Evolutionary conservation across 495 filamentous ascomycete species (phyloP).

Genomic region (Penicillium roqueforti): DNA sequence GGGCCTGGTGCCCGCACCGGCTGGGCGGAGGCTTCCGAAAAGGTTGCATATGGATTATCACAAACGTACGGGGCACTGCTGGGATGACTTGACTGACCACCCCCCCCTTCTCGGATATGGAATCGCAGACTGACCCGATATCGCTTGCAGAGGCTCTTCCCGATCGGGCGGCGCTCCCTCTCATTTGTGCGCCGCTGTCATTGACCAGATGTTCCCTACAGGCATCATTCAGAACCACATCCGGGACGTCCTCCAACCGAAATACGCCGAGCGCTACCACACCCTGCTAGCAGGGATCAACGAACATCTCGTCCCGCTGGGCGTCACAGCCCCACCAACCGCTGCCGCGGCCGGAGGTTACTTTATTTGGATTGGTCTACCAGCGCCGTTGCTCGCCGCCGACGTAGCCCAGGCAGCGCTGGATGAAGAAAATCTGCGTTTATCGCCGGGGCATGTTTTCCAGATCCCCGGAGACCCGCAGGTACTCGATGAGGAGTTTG

Average conservation of each 20-base stretch:
- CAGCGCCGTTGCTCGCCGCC: constrained; percentile 43
- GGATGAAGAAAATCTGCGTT: constrained; percentile 55
- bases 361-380: constrained; percentile 74
- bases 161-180: constrained; percentile 73
- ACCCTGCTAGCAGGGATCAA: constrained; percentile 51
- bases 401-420: constrained; percentile 53
- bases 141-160: constrained; percentile 52
- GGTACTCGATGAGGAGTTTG: constrained; percentile 42
- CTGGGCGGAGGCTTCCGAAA: constrained; percentile 72
- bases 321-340: constrained; percentile 45
- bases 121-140: constrained; percentile 5
- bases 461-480: constrained; percentile 56
- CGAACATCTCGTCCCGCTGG: constrained; percentile 54
- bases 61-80: constrained; percentile 50
- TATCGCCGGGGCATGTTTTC: constrained; percentile 64
- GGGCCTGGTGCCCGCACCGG: constrained; percentile 75
- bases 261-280: constrained; percentile 55
- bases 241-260: constrained; percentile 44
- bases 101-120: not conserved
- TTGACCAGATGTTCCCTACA: constrained; percentile 54
- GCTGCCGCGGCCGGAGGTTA: constrained; percentile 58
- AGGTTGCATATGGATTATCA: constrained; percentile 61
- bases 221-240: constrained; percentile 50
- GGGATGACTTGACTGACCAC: not conserved
- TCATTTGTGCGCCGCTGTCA: constrained; percentile 62